Conservation (phyloP, 768 basidiomycete genomes). For the Lactarius quietus region DNA sequence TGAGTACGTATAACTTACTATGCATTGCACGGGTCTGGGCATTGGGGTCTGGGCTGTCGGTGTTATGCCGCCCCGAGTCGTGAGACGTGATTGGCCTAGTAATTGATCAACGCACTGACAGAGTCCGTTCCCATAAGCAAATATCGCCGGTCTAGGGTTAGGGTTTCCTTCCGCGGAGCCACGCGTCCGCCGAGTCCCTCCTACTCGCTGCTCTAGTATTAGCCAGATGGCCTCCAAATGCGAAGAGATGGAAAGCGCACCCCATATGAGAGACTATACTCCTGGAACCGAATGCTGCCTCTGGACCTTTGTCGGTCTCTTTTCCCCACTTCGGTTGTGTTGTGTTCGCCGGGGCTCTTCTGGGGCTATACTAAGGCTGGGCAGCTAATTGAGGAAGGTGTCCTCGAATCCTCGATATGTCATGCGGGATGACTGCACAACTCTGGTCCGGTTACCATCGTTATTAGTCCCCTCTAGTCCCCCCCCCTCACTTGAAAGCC, state of each 20-base stretch:
- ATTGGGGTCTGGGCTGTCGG: not conserved
- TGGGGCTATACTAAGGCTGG: not conserved
- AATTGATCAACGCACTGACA: not conserved
- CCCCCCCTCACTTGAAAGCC: no score
- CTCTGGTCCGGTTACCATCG: not conserved
- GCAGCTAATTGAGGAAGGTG: not conserved
- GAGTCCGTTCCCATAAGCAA: not conserved
- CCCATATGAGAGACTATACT: not conserved
- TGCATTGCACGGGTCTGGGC: not conserved
- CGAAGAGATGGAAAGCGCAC: not conserved
- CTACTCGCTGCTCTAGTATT: no score
- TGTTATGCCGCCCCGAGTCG: not conserved
- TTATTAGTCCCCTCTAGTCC: no score
- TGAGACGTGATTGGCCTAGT: not conserved
- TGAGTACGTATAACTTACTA: not conserved
- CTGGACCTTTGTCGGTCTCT: not conserved
- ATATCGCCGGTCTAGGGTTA: not conserved
- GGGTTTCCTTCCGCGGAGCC: not conserved
- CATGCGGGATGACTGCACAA: not conserved
- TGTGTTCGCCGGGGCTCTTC: not conserved
- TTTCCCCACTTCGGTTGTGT: not conserved
- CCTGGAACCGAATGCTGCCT: not conserved
- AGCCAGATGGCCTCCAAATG: not conserved
- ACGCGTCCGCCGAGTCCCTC: not conserved
- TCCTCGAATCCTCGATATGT: not conserved